phyloP scores from a whole-genome alignment of 192 early-diverging fungal species.

The Backusella circina region DNA sequence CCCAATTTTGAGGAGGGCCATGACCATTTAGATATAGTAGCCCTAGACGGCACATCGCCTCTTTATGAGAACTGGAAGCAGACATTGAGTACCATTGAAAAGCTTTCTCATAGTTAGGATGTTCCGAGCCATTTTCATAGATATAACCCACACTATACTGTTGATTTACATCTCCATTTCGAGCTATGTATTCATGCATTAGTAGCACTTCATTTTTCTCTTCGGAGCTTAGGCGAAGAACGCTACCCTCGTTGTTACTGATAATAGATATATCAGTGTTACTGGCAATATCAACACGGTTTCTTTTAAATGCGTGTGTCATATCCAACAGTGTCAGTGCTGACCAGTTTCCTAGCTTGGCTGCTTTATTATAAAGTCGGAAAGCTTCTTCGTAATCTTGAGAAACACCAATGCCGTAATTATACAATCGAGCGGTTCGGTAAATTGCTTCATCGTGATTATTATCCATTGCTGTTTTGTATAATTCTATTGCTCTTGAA shows the following conservation, averaged over 20 bases:
- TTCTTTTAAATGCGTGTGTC: background rate
- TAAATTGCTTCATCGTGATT: background rate
- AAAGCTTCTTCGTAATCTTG: background rate
- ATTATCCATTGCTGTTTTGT: background rate
- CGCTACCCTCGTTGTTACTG: background rate
- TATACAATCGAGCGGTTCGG: background rate
- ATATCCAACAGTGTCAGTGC: background rate
- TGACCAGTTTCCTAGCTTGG: background rate
- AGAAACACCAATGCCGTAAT: background rate
- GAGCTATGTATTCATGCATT: background rate
- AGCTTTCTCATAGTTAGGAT: background rate
- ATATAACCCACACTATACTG: background rate
- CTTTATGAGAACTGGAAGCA: background rate
- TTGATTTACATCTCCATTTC: background rate
- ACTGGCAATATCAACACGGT: too few species aligned
- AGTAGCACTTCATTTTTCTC: background rate
- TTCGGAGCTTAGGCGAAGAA: background rate
- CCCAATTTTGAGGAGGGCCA: background rate
- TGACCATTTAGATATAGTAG: background rate
- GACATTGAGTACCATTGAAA: background rate
- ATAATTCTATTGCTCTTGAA: background rate
- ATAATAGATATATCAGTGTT: background rate
- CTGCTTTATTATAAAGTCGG: background rate
- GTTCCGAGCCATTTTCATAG: background rate
- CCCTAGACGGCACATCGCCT: background rate